Base-by-base conservation (phyloP, 805 yeast species). In the Zygosaccharomyces siamensis region DNA sequence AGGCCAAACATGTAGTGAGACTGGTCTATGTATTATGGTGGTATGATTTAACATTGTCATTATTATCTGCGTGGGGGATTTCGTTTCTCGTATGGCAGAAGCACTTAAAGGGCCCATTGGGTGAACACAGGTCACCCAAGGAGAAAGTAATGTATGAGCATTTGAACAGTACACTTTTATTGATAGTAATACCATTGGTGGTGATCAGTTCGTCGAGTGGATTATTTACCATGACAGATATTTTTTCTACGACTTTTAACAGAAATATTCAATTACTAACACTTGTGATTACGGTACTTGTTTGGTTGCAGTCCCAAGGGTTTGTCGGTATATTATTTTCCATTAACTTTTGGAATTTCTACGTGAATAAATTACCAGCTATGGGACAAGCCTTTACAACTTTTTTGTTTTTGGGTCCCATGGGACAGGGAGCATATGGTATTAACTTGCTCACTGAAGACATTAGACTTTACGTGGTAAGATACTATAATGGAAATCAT, bases 381-480 rank as follows among this genome's bases (percentile, higher is more conserved):
- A 75, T 80, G 48, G 63, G 67, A 7, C 57, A 68, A 41, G 75
- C 84, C 2, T 83, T 84, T 61, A 76, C 89, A n/a, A 68, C 80
- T 42, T 87, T 89, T 61, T 74, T 88, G 45, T 89, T 95, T 1
- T 71, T 89, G 40, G 97, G 97, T 6, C 83, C 90, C 37, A 64
- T 86, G 61, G 96, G 96, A 16, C 97, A 89, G 67, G 95, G 93
- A 1, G 77, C 87, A 1, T 86, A 73, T 64, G 86, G 86, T 2
- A 74, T 86, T 11, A 66, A 83, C 53, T 64, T 78, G 43, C 69
- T 81, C 52, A 83, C 87, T 6, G 58, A 66, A 24, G 76, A 79
- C 58, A 57, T 54, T 46, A 59, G 58, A 47, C 36, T 49, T 14
- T 64, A 68, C 43, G 58, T 50, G 4, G 53, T 49, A 8, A 39